Base-by-base conservation (phyloP, 805 yeast genomes). In the Barnettozyma vustinii region DNA sequence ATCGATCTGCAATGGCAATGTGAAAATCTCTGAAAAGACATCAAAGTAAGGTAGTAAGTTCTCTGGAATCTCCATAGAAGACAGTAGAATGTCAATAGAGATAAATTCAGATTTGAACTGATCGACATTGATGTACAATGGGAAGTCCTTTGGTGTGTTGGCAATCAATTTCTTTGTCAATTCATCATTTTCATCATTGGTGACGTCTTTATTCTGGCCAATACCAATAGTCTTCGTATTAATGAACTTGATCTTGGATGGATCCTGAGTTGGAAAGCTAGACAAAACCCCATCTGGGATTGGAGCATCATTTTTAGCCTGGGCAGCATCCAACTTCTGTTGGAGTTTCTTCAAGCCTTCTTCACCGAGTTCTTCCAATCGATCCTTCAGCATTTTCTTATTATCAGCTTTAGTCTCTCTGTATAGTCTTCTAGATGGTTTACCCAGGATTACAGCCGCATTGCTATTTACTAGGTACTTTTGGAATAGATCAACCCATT, bases 21-120 rank as follows among this genome's bases (percentile, higher is more conserved):
- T 71, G 59, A 87, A 86, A 9, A 91, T 64, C 43, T 83, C 87
- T 48, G 78, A 79, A 50, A 83, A 72, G 9, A 91, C 62, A 19
- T 82, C 80, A 53, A 87, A 71, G 50, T 84, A 83, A 2, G 87
- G 84, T 46, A 90, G 69, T 15, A 83, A 68, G 2, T 68, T 60
- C 23, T 74, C 69, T 45, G 77, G 83, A 20, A 80, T 71, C 42
- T 58, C 72, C 40, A 69, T 74, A 1, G 87, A 78, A 9, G 83
- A 77, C 60, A 87, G 63, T 35, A 83, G 64, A 36, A 88, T 62
- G 50, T 81, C 79, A 19, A 90, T 72, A 13, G 85, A 80, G 33
- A 87, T 79, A 62, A 92, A 94, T 58, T 86, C 83, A 1, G 97
- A 87, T 47, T 82, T 77, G 60, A 79, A 84, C 54, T 84, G 79